These are phyloP conservation scores for Hansenula sp. DNA, from an alignment of 1,139 yeast genomes.

Conservation along the genomic window DNA sequence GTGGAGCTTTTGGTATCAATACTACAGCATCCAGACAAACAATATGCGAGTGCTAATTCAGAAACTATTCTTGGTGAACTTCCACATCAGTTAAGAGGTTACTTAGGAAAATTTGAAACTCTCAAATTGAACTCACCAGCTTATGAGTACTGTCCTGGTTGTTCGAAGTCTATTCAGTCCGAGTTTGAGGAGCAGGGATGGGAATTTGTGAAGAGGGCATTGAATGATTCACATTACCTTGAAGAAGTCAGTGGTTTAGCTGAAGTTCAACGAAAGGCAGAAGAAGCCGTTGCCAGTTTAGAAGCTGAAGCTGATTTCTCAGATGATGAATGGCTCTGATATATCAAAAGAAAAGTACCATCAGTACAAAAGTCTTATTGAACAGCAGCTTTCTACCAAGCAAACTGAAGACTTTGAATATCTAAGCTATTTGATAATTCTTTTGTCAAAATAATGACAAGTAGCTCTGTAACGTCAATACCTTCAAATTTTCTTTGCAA, in stretches of 20 bases:
- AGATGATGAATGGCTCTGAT: slow-evolving; percentile 25
- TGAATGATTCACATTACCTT: slow-evolving; percentile 60
- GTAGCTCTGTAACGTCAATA: too few species aligned
- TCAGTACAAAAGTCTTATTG: too few species aligned
- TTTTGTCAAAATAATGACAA: too few species aligned
- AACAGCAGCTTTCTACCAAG: too few species aligned
- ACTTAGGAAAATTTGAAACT: slow-evolving; percentile 60
- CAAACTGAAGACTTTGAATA: too few species aligned
- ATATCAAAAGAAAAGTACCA: neutral
- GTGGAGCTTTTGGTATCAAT: slow-evolving; percentile 78
- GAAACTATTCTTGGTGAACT: slow-evolving; percentile 56
- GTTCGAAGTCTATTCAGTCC: slow-evolving; percentile 57
- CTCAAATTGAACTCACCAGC: slow-evolving; percentile 67
- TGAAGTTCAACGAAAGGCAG: slow-evolving; percentile 70
- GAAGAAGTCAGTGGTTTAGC: slow-evolving; percentile 78
- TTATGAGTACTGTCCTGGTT: slow-evolving; percentile 80
- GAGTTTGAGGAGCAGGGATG: slow-evolving; percentile 58
- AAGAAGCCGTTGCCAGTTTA: slow-evolving; percentile 46
- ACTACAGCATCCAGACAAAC: slow-evolving; percentile 59
- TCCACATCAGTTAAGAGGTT: slow-evolving; percentile 92
- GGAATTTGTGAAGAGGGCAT: slow-evolving; percentile 72
- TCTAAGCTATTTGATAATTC: too few species aligned
- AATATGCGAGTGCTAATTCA: slow-evolving; percentile 39
- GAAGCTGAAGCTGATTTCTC: slow-evolving; percentile 37
- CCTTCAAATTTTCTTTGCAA: too few species aligned